Evolutionary conservation across 78 protist species (phyloP), one percentile per base, ranked within the genome.

Genomic region (Dictyostelium discoideum): DNA sequence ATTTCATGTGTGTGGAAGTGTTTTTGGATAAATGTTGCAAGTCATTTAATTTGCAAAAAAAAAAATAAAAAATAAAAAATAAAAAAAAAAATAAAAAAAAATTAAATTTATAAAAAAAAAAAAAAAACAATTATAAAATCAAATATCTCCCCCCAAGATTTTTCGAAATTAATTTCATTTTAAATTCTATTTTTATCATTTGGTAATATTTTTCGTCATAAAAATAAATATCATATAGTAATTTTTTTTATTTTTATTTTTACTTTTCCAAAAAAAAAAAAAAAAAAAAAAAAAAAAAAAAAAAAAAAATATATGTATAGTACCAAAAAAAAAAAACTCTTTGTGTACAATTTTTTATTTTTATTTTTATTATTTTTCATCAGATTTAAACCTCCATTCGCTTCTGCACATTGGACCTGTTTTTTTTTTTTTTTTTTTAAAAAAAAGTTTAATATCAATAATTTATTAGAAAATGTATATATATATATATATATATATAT

Each of bases 371-470:
- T 82, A 9, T 32, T 57, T 82, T 32, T 42, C 85, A 80, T 57
- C 86, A 32, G 86, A 82, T 82, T 87, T 92, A 82, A 92, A 92
- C 37, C 84, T 80, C 96, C 96, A 92, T 5, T 85, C 89, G 24
- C 72, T 20, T 80, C 96, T 60, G 22, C 96, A 92, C 96, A 92
- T 92, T 20, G 96, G 96, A 85, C 92, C 92, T 85, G 0, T 29
- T 54, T 26, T 22, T 32, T 57, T 74, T 5, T 76, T 57, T 39
- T 8, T 54, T 85, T 20, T 84, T 20, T 82, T 82, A 8, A 24
- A 82, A 11, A 22, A 32, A 32, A 32, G 37, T 32, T 32, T 32
- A 29, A 3, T 29, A 16, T 84, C 26, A 54, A 24, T 18, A 11
- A 85, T 54, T 32, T 32, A 32, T 32, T 32, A 32, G 1, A 32